Conservation (phyloP, 106 monocot genomes). For the Dendrobium huoshanense region DNA sequence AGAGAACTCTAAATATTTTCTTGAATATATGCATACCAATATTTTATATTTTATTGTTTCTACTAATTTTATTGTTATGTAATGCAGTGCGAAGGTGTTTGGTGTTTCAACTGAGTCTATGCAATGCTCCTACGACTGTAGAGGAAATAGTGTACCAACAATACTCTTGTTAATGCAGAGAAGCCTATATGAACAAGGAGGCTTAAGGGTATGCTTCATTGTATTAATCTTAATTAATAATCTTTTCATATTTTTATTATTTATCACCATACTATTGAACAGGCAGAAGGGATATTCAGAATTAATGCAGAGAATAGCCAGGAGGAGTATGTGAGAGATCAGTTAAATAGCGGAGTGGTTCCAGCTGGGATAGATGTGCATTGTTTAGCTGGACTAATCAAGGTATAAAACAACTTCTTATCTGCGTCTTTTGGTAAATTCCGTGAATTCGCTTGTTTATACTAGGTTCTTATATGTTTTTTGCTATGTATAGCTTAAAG, state of each 20-base stretch:
- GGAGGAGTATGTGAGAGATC: constrained; percentile 50
- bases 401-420: constrained; percentile 24
- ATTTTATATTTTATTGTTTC: not conserved
- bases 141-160: constrained; percentile 68
- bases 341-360: constrained; percentile 46
- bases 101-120: constrained; percentile 71
- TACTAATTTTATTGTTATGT: not conserved
- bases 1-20: not conserved
- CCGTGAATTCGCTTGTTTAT: not conserved
- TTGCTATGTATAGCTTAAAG: not conserved
- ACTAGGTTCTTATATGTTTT: not conserved
- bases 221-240: not conserved
- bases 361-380: constrained; percentile 52
- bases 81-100: constrained; percentile 54
- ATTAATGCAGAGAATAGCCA: constrained; percentile 50
- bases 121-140: constrained; percentile 61
- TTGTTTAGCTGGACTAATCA: constrained; percentile 60
- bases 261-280: constrained; percentile 3
- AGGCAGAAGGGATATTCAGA: constrained; percentile 64
- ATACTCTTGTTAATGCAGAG: constrained; percentile 67
- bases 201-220: constrained; percentile 41
- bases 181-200: constrained; percentile 50
- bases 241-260: not conserved
- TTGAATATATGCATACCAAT: not conserved
- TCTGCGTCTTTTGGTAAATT: not conserved